Evolutionary conservation across 768 basidiomycete genomes (phyloP).

Genomic region (Tricholoma flavovirens): DNA sequence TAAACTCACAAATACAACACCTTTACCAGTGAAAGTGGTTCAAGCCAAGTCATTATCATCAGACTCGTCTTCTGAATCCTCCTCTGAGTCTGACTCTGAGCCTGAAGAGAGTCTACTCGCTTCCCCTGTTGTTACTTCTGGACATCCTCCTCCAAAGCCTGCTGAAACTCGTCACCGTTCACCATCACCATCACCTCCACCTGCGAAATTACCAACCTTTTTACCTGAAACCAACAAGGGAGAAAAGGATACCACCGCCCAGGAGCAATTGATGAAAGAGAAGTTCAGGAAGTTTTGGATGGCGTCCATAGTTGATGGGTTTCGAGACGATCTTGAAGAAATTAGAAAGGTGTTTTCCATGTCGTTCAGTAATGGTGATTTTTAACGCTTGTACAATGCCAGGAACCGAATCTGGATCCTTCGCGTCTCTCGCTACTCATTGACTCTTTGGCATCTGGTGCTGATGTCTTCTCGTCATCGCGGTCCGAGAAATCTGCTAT

Average conservation of each 20-base stretch:
- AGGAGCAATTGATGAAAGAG: conserved; percentile 53
- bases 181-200: conserved; percentile 42
- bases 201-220: conserved; percentile 52
- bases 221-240: conserved; percentile 28
- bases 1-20: conserved; percentile 6
- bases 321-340: conserved; percentile 77
- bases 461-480: conserved; percentile 57
- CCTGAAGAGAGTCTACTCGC: conserved; percentile 3
- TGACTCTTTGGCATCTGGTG: conserved; percentile 76
- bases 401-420: conserved; percentile 63
- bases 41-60: neutral
- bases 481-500: conserved; percentile 24
- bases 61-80: conserved; percentile 21
- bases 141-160: conserved; percentile 12
- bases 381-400: neutral
- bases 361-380: neutral
- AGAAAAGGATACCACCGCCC: conserved; percentile 18
- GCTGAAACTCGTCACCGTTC: conserved; percentile 21
- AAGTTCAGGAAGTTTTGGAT: conserved; percentile 86
- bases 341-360: conserved; percentile 58
- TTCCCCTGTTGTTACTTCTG: conserved; percentile 9
- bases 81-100: conserved; percentile 20
- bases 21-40: conserved; percentile 7
- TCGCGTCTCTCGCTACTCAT: conserved; percentile 71
- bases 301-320: conserved; percentile 74